A percentile compares a stretch with the other conserved stretches of the same genome.
These are phyloP conservation scores for Neurospora sp. DNA, from an alignment of 495 filamentous ascomycete genomes.

Conservation along the genomic window DNA sequence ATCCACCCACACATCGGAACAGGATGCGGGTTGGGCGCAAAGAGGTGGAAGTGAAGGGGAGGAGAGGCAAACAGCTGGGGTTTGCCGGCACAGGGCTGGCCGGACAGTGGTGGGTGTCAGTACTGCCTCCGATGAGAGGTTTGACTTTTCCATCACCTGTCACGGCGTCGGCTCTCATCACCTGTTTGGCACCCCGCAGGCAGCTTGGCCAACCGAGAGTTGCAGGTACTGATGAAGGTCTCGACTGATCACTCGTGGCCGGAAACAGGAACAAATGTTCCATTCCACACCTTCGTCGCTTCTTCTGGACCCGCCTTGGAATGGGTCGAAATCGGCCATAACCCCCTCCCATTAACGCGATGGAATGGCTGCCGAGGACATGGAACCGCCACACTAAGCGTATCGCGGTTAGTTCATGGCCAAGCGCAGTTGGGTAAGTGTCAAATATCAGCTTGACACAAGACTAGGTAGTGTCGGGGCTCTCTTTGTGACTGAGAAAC, in stretches of 20 bases:
- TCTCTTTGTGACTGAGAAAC: not conserved
- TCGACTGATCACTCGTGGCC: not conserved
- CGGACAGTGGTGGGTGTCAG: not conserved
- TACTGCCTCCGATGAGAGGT: not conserved
- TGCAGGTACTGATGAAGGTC: not conserved
- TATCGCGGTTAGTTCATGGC: not conserved
- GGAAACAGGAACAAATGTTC: not conserved
- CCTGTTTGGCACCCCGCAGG: not conserved
- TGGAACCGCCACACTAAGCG: not conserved
- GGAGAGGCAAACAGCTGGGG: not conserved
- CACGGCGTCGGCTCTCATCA: not conserved
- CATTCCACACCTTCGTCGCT: not conserved
- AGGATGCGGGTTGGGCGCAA: not conserved
- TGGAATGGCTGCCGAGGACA: not conserved
- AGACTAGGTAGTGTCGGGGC: not conserved
- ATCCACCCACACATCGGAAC: not conserved
- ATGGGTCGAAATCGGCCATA: too few relatives aligned
- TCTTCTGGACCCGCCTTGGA: not conserved
- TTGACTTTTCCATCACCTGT: not conserved
- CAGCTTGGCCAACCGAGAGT: not conserved
- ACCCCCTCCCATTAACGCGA: not conserved
- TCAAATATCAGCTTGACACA: not conserved
- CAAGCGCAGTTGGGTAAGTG: not conserved
- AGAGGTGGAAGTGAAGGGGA: not conserved
- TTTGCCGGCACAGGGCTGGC: not conserved